Conservation (phyloP, 306 rosid genomes). For the Quercus parvula region DNA sequence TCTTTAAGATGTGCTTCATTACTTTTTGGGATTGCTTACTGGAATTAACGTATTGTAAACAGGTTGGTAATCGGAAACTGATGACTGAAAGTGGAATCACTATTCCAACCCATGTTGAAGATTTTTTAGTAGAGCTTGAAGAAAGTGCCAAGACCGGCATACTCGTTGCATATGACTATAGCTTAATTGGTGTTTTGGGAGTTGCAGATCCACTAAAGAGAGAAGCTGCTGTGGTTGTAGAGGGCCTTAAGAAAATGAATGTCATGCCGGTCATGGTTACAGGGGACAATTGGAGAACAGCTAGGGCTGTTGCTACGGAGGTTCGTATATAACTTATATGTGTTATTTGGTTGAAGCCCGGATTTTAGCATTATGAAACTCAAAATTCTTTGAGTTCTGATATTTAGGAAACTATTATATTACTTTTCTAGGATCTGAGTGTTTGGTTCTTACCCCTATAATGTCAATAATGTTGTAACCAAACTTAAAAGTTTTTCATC, state of each 20-base stretch:
- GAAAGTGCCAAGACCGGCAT: slow-evolving; percentile 89
- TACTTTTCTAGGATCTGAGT: neutral
- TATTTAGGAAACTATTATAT: slow-evolving; percentile 13
- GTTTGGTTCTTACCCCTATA: neutral
- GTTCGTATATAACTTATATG: slow-evolving; percentile 38
- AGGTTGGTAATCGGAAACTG: slow-evolving; percentile 93
- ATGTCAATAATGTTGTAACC: too few relatives aligned
- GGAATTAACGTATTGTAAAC: slow-evolving; percentile 24
- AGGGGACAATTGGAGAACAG: slow-evolving; percentile 98
- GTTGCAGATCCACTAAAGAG: slow-evolving; percentile 93
- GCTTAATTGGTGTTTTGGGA: slow-evolving; percentile 75
- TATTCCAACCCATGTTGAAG: slow-evolving; percentile 68
- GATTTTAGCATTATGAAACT: neutral
- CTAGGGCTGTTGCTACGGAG: slow-evolving; percentile 86
- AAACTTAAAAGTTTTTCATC: too few relatives aligned
- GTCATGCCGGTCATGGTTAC: slow-evolving; percentile 89
- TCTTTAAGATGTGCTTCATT: slow-evolving; percentile 3
- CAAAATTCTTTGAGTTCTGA: slow-evolving; percentile 4
- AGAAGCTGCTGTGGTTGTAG: slow-evolving; percentile 89
- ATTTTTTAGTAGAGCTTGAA: slow-evolving; percentile 73
- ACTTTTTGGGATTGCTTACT: slow-evolving; percentile 29
- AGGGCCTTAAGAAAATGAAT: slow-evolving; percentile 91
- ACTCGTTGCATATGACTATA: slow-evolving; percentile 65
- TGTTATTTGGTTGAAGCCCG: slow-evolving; percentile 6
- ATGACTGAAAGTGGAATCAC: slow-evolving; percentile 71